Percentiles rank a stretch among this genome's conserved stretches.
Conservation (phyloP, 768 basidiomycete genomes). For the Strobilomyces confusus region DNA sequence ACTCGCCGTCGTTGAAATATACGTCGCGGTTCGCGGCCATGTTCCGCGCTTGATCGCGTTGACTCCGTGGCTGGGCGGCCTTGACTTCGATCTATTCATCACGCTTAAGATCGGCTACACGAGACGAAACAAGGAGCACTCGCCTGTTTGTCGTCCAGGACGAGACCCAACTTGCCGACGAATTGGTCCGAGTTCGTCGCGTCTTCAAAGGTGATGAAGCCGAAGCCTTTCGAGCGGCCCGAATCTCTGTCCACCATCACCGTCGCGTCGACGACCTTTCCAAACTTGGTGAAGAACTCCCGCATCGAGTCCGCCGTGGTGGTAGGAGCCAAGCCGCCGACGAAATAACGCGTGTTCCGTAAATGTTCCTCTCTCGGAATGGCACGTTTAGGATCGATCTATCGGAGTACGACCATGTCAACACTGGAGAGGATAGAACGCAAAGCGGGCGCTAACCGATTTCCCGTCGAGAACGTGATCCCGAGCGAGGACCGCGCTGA, state of each 20-base stretch:
- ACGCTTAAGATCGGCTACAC: too few relatives aligned
- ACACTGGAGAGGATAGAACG: neutral
- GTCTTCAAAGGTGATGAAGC: conserved; percentile 80
- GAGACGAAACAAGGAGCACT: conserved; percentile 15
- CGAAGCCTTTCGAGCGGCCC: conserved; percentile 75
- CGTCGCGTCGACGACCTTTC: conserved; percentile 79
- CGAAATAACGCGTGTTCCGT: conserved; percentile 74
- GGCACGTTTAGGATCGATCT: conserved; percentile 89
- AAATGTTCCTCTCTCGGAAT: conserved; percentile 81
- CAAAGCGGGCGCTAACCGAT: conserved; percentile 41
- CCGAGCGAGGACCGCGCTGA: conserved; percentile 59
- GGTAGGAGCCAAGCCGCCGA: conserved; percentile 65
- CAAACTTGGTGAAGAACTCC: conserved; percentile 65
- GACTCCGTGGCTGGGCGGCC: conserved; percentile 68
- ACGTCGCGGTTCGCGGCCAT: conserved; percentile 23
- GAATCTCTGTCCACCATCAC: conserved; percentile 84
- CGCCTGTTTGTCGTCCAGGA: conserved; percentile 76
- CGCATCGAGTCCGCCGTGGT: conserved; percentile 72
- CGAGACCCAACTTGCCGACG: conserved; percentile 61
- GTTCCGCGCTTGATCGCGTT: conserved; percentile 51
- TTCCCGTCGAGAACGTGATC: conserved; percentile 79
- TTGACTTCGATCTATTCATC: conserved; percentile 72
- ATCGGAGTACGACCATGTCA: conserved; percentile 1
- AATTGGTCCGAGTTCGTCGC: conserved; percentile 59
- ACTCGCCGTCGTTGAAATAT: conserved; percentile 34